Base-by-base conservation (phyloP, 2,329 filamentous ascomycete genomes). In the Apiospora pterosperma region DNA sequence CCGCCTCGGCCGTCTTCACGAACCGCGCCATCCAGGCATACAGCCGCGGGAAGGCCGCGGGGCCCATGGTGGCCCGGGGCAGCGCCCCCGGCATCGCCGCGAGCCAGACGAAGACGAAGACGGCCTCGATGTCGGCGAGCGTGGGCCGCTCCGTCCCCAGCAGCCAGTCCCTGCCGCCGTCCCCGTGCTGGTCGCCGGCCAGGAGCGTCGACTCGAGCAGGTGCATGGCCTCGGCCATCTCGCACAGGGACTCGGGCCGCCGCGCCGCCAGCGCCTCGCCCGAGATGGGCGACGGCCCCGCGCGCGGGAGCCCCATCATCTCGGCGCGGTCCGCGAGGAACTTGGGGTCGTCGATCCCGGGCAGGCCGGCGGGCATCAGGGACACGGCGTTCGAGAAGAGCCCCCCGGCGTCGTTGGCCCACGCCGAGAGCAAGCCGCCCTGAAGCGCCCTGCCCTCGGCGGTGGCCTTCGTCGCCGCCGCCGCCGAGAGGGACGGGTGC, bases 41-140 rank as follows among this genome's bases (percentile, higher is more conserved):
- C 0, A 87, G 84, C 64, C 79, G 82, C 0, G 89, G 90, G 69
- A 85, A 91, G 42, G 76, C 77, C 21, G 75, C 74, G 16, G 78
- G 72, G 3, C 84, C 84, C 67, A 92, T 82, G 7, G 81, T 70
- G 23, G 83, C 79, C 60, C 77, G 65, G 4, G 86, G 83, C 59
- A 91, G 79, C 16, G 84, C 84, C 5, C 83, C 83, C 14, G 83
- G 82, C 59, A 91, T 78, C 12, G 76, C 77, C 3, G 76, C 74
- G 1, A 92, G 75, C 90, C 90, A 93, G 74, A 89, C 84, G 68
- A 92, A 83, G 0, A 85, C 82, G 88, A 88, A 92, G 14, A 90
- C 77, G 52, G 84, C 87, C 77, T 93, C 88, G 66, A 93, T 87
- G 74, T 93, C 91, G 4, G 85, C 88, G 67, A 92, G 74, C 1